Evolutionary conservation across 371 early-diverging fungal species (phyloP), one percentile per base, ranked within the genome.

Genomic region (Coemansia sp.): DNA sequence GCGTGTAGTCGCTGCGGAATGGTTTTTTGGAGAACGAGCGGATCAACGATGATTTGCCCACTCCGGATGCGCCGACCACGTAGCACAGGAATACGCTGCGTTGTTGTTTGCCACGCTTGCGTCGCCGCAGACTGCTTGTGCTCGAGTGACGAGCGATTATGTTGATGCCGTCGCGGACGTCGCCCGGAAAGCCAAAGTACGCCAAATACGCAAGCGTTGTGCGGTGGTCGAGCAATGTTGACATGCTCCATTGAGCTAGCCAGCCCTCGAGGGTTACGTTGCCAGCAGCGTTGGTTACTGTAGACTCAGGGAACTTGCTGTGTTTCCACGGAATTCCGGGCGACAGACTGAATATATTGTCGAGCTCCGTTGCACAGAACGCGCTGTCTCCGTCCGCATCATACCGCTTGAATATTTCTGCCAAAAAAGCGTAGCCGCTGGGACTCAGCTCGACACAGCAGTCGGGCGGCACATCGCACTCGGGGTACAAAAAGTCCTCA

Each of bases 221-320:
- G 50, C 85, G 87, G 81, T 92, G 85, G 72, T 96, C 93, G 64
- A 95, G 82, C 62, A 95, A 82, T 11, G 99, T 97, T 1, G 94
- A 93, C 95, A 97, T 94, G 72, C 95, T 94, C 98, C 98, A 98
- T 73, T 95, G 95, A 22, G 96, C 97, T 48, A 98, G 80, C 84
- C 95, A 98, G 18, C 97, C 96, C 78, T 95, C 97, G 47, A 97
- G 81, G 5, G 97, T 95, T 6, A 98, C 92, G 5, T 90, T 87
- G 3, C 94, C 94, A 3, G 89, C 82, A 24, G 91, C 91, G 27
- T 92, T 92, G 14, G 95, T 93, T 21, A 95, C 86, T 1, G 94
- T 92, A 11, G 95, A 90, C 62, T 93, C 89, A n/a, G 94, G 95
- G 66, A 95, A 94, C 22, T 87, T 92, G 16, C 87, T 87, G 47